Conservation (phyloP, 2,329 filamentous ascomycete genomes). For the Venturia aucupariae region DNA sequence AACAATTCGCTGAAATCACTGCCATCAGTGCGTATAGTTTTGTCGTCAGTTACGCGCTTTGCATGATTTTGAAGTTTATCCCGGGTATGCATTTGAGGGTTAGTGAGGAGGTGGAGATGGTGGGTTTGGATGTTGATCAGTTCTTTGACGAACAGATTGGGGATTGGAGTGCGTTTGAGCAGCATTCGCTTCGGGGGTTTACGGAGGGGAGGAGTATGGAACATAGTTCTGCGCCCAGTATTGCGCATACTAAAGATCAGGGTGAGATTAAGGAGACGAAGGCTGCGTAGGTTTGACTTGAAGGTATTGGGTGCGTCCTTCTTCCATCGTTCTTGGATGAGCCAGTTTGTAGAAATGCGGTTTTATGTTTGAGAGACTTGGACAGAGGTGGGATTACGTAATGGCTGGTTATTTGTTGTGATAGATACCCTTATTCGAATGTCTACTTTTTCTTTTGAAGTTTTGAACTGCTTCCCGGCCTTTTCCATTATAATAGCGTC, state of each 20-base stretch:
- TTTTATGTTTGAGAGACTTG: background rate
- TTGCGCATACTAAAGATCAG: background rate
- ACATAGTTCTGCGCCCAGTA: background rate
- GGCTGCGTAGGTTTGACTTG: background rate
- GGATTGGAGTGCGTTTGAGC: conserved; percentile 36
- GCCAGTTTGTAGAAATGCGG: too few relatives aligned
- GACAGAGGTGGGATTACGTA: background rate
- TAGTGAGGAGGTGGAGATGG: conserved; percentile 45
- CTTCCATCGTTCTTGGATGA: background rate
- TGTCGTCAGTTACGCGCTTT: conserved; percentile 41
- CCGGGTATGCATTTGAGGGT: conserved; percentile 47
- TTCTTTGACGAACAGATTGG: conserved; percentile 50
- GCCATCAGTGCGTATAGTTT: conserved; percentile 47
- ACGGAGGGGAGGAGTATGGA: background rate
- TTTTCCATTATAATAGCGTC: too few relatives aligned
- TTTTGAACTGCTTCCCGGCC: too few relatives aligned
- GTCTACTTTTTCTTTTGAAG: too few relatives aligned
- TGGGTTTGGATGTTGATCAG: conserved; percentile 45
- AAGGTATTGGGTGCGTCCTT: background rate
- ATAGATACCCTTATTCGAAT: background rate
- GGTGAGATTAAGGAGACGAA: background rate
- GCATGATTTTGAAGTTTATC: conserved; percentile 45
- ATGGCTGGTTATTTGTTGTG: background rate
- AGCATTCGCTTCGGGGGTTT: conserved; percentile 7
- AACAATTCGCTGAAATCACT: conserved; percentile 47